These are phyloP conservation scores for Paraglomus brasilianum DNA, from an alignment of 192 early-diverging fungal species.

Conservation along the genomic window DNA sequence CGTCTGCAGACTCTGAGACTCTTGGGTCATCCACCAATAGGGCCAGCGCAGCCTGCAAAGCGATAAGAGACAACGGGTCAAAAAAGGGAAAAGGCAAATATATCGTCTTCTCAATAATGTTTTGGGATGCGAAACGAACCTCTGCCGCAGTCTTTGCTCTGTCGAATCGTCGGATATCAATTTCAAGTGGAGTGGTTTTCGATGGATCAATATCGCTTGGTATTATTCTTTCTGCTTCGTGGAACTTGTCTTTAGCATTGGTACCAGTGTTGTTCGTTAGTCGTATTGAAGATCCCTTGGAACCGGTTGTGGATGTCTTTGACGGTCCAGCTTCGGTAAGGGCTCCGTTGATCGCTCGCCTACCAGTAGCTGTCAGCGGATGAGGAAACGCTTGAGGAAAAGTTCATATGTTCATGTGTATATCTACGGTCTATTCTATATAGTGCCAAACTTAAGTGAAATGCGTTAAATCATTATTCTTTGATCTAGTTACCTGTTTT, in stretches of 20 bases:
- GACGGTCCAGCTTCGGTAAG: neutral
- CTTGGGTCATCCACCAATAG: slow-evolving; percentile 28
- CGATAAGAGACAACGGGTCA: neutral
- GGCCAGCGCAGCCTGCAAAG: neutral
- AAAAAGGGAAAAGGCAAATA: neutral
- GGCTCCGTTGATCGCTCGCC: neutral
- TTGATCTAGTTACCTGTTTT: no score
- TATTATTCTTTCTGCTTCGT: slow-evolving; percentile 42
- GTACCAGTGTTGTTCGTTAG: neutral
- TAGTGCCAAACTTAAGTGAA: no score
- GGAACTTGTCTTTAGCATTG: slow-evolving; percentile 21
- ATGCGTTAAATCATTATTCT: no score
- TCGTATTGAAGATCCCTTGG: neutral
- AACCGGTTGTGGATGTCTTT: neutral
- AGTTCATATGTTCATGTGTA: no score
- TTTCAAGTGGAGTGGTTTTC: slow-evolving; percentile 49
- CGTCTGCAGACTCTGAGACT: neutral
- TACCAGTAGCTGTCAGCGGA: no score
- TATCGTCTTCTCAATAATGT: neutral
- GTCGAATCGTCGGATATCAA: slow-evolving; percentile 55
- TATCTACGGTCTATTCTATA: no score
- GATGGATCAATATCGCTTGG: slow-evolving; percentile 53
- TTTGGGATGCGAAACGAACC: slow-evolving; percentile 26
- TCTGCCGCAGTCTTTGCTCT: slow-evolving; percentile 45
- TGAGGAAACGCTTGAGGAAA: no score